Percentiles rank a stretch among this genome's conserved stretches.
Conservation (phyloP, 768 basidiomycete genomes). For the Psilocybe azurescens region DNA sequence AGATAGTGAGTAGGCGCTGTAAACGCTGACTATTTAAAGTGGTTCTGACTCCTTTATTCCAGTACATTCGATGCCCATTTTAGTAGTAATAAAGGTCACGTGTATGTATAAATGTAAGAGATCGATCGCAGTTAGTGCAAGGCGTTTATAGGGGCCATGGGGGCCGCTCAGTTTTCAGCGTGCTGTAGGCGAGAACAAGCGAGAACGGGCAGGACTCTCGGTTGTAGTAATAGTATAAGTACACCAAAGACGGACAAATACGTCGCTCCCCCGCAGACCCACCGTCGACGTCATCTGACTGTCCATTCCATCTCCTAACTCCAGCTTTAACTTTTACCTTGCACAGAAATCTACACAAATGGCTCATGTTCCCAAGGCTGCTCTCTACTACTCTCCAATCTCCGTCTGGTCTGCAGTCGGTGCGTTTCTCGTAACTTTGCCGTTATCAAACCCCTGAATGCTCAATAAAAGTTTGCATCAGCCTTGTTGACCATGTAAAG, state of each 20-base stretch:
- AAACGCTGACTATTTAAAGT: slow-evolving; percentile 1
- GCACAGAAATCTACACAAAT: slow-evolving; percentile 15
- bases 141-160: neutral
- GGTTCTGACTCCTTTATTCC: slow-evolving; percentile 28
- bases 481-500: slow-evolving; percentile 64
- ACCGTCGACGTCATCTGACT: slow-evolving; percentile 26
- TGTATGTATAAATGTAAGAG: slow-evolving; percentile 9
- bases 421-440: slow-evolving; percentile 33
- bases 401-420: slow-evolving; percentile 73
- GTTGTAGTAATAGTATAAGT: too few species aligned
- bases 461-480: slow-evolving; percentile 24
- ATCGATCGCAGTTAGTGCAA: neutral
- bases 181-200: too few species aligned
- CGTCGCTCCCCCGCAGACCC: neutral
- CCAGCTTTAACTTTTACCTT: slow-evolving; percentile 1
- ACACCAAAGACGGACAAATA: slow-evolving; percentile 25
- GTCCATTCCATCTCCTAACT: neutral
- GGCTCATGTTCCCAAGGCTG: slow-evolving; percentile 68
- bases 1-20: neutral
- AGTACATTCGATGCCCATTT: slow-evolving; percentile 40
- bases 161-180: too few species aligned
- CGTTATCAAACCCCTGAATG: neutral
- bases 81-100: slow-evolving; percentile 21
- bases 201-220: too few species aligned
- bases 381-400: slow-evolving; percentile 68